These are phyloP conservation scores for Eucalyptus guilfoylei DNA, from an alignment of 345 rosid genomes.

Conservation along the genomic window DNA sequence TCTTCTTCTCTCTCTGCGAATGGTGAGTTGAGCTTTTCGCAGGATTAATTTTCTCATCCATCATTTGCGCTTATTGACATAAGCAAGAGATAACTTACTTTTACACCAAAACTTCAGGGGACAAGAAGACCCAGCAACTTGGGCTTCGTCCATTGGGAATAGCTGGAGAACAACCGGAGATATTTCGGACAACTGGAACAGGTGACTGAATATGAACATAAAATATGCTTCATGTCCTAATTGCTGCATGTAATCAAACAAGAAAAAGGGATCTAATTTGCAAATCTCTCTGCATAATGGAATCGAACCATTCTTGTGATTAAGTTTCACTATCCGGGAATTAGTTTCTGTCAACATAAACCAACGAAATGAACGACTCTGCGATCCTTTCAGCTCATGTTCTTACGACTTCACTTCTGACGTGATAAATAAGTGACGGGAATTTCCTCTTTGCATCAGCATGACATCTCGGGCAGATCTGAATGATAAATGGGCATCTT, in stretches of 20 bases:
- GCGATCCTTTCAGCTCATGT: background rate
- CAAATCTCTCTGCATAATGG: background rate
- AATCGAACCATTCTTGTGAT: background rate
- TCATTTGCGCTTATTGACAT: background rate
- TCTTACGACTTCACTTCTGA: background rate
- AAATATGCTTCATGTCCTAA: background rate
- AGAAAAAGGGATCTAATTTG: background rate
- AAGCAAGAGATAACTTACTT: background rate
- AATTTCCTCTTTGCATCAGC: constrained; percentile 1
- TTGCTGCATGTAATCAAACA: background rate
- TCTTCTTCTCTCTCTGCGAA: constrained; percentile 52
- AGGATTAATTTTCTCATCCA: background rate
- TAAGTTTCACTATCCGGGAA: background rate
- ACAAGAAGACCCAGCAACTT: constrained; percentile 51
- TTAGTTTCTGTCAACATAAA: background rate
- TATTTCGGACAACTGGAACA: constrained; percentile 32
- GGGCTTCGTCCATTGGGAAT: constrained; percentile 46
- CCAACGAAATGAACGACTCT: background rate
- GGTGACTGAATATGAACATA: constrained; percentile 3
- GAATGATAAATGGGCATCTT: constrained; percentile 54
- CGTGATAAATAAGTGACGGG: background rate
- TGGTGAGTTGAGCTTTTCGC: constrained; percentile 20
- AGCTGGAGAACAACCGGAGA: constrained; percentile 69
- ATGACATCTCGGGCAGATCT: constrained; percentile 39
- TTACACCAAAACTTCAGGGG: constrained; percentile 20